Percentiles rank a stretch among this genome's conserved stretches.
Evolutionary conservation across 1,139 yeast species (phyloP).

Genomic region (Eremothecium gossypii): DNA sequence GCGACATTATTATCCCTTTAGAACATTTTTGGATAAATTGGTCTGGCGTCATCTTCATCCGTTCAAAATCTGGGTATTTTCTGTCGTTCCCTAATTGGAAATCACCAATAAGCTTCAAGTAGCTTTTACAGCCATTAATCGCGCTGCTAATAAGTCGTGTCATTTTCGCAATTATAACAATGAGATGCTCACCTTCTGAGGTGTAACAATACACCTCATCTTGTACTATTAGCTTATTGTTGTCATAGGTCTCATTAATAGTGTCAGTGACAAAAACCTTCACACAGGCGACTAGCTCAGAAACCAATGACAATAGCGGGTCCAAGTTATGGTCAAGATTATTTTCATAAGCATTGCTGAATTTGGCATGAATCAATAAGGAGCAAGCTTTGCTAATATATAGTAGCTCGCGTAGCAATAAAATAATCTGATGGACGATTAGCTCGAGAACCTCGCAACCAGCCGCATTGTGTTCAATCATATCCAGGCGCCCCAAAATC

Average conservation of each 20-base stretch:
- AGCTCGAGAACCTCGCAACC: conserved; percentile 63
- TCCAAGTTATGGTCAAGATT: conserved; percentile 48
- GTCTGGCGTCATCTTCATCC: conserved; percentile 49
- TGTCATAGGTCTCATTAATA: conserved; percentile 24
- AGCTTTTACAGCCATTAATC: conserved; percentile 39
- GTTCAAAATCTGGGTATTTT: conserved; percentile 62
- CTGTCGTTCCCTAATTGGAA: conserved; percentile 58
- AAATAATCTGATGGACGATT: conserved; percentile 57
- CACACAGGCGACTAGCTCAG: conserved; percentile 57
- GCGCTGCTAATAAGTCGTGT: conserved; percentile 46
- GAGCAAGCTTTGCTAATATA: conserved; percentile 48
- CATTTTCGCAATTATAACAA: conserved; percentile 56
- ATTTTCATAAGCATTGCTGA: conserved; percentile 29
- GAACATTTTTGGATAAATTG: conserved; percentile 58
- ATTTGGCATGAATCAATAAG: conserved; percentile 21
- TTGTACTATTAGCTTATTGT: conserved; percentile 26
- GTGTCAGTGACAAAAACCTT: conserved; percentile 53
- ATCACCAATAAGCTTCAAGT: conserved; percentile 56
- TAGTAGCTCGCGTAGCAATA: conserved; percentile 53
- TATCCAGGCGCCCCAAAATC: conserved; percentile 62
- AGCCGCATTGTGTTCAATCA: conserved; percentile 60
- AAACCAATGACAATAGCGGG: conserved; percentile 48
- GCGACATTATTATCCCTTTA: conserved; percentile 45
- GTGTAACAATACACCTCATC: conserved; percentile 44
- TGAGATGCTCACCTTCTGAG: conserved; percentile 56